Evolutionary conservation across 306 rosid species (phyloP), one percentile per base, ranked within the genome.

Genomic region (Lathyrus tuberosus): DNA sequence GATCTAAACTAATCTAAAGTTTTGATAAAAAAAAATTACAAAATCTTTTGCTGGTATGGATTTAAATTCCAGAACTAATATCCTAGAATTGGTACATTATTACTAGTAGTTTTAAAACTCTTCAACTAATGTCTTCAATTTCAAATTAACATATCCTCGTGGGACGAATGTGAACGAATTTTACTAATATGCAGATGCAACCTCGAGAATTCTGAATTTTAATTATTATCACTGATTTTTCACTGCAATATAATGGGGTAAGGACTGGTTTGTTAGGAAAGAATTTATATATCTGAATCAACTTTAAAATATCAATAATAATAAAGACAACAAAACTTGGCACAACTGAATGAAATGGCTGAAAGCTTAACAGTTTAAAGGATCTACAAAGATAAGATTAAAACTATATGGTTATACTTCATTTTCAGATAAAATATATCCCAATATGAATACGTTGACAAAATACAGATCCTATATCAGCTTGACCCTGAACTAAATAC

Each of bases 381-480:
- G 38, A 28, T 71, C 38, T 41, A 72, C 52, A 49, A 31, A 60
- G 52, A 72, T 16, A 67, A n/a, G 13, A 15, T 60, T 54, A 6
- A 9, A 31, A 69, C 73, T 59, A 48, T 57, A 63, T 18, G 71
- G 18, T 10, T 51, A 66, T 48, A 64, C 47, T 40, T 75, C 71
- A 71, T 58, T 18, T 65, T 65, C 62, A 51, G 62, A 75, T 59
- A 42, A 60, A 71, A 72, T 76, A 31, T 51, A 28, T 63, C 72
- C 15, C 56, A 35, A 43, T 51, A 11, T 40, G 61, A 49, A 63
- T 75, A 58, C 56, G 6, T n/a, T 18, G 16, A 68, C 24, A 17
- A 76, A 72, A 62, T 73, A 53, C 82, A 48, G 65, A 49, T 44
- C 38, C 81, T 60, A 76, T 56, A 74, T 63, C 62, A 72, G 51